Percentiles rank a stretch among this genome's conserved stretches.
Evolutionary conservation across 1,284 basidiomycete species (phyloP).

Genomic region (Ustilago hordei): DNA sequence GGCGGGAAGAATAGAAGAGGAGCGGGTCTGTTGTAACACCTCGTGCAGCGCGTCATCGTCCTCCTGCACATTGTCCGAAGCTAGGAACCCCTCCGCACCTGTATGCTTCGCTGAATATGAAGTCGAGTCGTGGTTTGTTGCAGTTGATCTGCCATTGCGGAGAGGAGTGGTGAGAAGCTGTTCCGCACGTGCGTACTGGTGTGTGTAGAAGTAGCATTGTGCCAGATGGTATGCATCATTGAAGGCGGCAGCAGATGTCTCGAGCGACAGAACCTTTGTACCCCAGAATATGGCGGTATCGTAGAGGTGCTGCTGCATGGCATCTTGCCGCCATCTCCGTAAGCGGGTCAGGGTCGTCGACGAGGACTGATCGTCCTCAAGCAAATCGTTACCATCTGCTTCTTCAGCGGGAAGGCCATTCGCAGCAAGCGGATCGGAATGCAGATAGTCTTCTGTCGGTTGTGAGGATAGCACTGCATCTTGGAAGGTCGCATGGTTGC

Average conservation of each 20-base stretch:
- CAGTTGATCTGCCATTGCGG: conserved; percentile 29
- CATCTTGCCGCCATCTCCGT: conserved; percentile 95
- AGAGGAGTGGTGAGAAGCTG: conserved; percentile 87
- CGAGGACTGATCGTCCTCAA: conserved; percentile 3
- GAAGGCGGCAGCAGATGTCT: conserved; percentile 67
- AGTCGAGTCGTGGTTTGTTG: conserved; percentile 1
- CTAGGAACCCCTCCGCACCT: conserved; percentile 34
- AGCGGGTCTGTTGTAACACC: conserved; percentile 50
- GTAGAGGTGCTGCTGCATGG: conserved; percentile 96
- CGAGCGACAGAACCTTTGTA: conserved; percentile 93
- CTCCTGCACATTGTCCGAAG: conserved; percentile 36
- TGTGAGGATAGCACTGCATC: conserved; percentile 26
- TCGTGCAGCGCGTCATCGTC: conserved; percentile 54
- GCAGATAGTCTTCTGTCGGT: conserved; percentile 26
- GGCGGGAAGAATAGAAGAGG: conserved; percentile 44
- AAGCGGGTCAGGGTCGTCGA: conserved; percentile 74
- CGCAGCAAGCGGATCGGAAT: conserved; percentile 15
- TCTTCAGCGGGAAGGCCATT: conserved; percentile 18
- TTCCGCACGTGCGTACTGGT: conserved; percentile 94
- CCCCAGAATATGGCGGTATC: conserved; percentile 99
- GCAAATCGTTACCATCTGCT: conserved; percentile 9
- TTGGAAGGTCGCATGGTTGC: conserved; percentile 21
- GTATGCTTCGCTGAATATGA: conserved; percentile 28
- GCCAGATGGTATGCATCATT: conserved; percentile 97
- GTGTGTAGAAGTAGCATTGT: conserved; percentile 93